Evolutionary conservation across 305 asterid genomes (phyloP), one percentile per base, ranked within the genome.

Genomic region (Fraxinus baroniana): DNA sequence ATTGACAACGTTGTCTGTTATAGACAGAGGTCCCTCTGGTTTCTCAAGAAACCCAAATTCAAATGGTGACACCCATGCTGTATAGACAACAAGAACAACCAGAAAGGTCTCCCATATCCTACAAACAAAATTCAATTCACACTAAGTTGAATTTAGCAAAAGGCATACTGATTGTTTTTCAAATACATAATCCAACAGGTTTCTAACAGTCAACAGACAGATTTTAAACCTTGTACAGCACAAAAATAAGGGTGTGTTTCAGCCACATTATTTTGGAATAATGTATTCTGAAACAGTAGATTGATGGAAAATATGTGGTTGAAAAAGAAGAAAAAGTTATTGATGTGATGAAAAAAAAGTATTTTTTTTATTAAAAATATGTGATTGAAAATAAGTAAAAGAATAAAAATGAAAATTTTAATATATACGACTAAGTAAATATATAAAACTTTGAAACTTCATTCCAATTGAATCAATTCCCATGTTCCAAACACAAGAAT

Each of bases 11-110:
- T 95, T 95, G 81, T 95, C 98, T 13, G 80, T 74, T 64, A 87
- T 77, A 62, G 96, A 83, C 22, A 92, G 91, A 12, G 90, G 85
- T 64, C 76, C 81, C 4, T 68, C 44, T 41, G 94, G 96, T 79
- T 81, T 87, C 46, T 84, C 83, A 35, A 93, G 87, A 81, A 95
- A 95, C 7, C 95, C 98, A 8, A 95, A 90, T 84, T 95, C 98
- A 71, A 93, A 95, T 6, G 98, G 98, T 81, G 97, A 95, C 84
- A 89, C 96, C 98, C 98, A 95, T 70, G 98, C 98, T 1, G 98
- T 92, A 83, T 95, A 95, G 73, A 91, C 39, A 20, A 95, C 98
- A 83, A 92, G 92, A 75, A 89, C 85, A 76, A 94, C 85, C 85
- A 94, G 86, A 86, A 88, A 94, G 2, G 86, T 87, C 87, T 90